Percentiles rank a stretch among this genome's conserved stretches.
Conservation (phyloP, 139 green algal genomes). For the Edaphochlamys debaryana region DNA sequence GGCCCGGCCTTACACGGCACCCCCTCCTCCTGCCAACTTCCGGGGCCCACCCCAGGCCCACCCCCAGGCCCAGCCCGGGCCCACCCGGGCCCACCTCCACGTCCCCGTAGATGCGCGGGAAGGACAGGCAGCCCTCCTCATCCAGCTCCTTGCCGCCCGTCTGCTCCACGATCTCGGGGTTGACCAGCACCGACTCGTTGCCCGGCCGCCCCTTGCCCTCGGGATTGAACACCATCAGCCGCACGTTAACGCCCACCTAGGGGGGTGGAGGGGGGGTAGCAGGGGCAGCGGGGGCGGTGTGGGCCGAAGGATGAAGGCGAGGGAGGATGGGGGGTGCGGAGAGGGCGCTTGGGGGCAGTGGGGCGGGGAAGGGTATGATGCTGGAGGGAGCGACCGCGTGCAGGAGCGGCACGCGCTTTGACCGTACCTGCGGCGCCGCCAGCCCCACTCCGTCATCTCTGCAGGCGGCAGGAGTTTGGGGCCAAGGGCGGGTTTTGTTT, state of each 20-base stretch:
- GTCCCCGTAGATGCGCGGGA: constrained; percentile 80
- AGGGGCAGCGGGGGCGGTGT: no score
- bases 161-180: constrained; percentile 72
- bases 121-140: constrained; percentile 92
- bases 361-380: no score
- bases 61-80: no score
- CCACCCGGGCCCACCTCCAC: constrained; percentile 62
- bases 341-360: no score
- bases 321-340: no score
- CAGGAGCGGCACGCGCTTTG: no score
- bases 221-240: constrained; percentile 98
- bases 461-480: constrained; percentile 34
- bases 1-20: no score
- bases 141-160: constrained; percentile 50
- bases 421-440: constrained; percentile 84
- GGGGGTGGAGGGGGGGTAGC: constrained; percentile 7
- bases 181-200: constrained; percentile 93
- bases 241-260: constrained; percentile 96
- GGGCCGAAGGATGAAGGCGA: no score
- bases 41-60: no score
- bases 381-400: no score
- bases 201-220: constrained; percentile 55
- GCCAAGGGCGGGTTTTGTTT: no score
- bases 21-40: no score
- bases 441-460: constrained; percentile 97